Conservation (phyloP, 331 rosid species). For the Dryas integrifolia region DNA sequence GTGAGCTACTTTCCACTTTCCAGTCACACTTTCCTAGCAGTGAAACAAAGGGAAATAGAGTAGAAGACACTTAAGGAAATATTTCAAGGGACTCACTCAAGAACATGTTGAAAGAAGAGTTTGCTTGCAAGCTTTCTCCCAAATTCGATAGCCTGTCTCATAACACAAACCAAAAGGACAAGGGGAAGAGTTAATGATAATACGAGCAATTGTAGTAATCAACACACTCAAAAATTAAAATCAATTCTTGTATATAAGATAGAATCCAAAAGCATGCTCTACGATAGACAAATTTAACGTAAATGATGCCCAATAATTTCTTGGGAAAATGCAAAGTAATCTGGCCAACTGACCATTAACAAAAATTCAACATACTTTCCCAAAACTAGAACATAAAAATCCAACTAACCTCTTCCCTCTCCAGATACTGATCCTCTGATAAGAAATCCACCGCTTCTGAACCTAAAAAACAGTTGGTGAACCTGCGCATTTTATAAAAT, state of each 20-base stretch:
- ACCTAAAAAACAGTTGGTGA: conserved; percentile 68
- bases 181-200: neutral
- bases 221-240: neutral
- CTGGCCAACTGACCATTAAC: neutral
- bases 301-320: neutral
- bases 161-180: conserved; percentile 31
- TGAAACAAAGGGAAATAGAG: neutral
- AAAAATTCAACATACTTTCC: neutral
- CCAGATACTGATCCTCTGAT: conserved; percentile 92
- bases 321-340: neutral
- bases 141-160: conserved; percentile 71
- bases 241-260: neutral
- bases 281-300: neutral
- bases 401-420: conserved; percentile 73
- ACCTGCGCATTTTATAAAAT: conserved; percentile 72
- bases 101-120: conserved; percentile 71
- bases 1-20: neutral
- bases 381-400: conserved; percentile 15
- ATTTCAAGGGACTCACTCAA: conserved; percentile 58
- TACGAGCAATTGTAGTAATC: neutral
- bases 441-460: conserved; percentile 87
- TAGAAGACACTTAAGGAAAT: conserved; percentile 21
- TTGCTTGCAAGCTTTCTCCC: conserved; percentile 82
- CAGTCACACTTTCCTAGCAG: neutral
- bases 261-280: neutral